Evolutionary conservation across 768 basidiomycete species (phyloP), one percentile per base, ranked within the genome.

Genomic region (Chiua virens): DNA sequence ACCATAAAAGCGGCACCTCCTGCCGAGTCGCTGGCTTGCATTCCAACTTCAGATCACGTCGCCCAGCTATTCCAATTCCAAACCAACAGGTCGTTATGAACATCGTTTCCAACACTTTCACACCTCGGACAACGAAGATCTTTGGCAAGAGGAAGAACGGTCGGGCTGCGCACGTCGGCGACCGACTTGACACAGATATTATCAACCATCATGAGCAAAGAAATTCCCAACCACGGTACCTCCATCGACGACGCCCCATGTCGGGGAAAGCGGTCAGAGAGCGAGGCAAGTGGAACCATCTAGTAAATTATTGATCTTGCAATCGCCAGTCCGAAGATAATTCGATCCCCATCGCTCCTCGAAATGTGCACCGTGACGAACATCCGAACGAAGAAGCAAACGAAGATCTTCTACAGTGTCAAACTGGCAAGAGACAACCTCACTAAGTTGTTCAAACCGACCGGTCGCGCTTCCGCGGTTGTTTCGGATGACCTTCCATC

Each of bases 371-470:
- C 27, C 27, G 27, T 27, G 27, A 36, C 44, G 17, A 30, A 27
- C 17, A 21, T 40, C 22, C 48, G 13, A 36, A 34, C 21, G 2
- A 43, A 45, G 27, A 27, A 27, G 27, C 27, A 27, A 8, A 27
- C 27, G 11, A 40, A 35, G 36, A 38, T 52, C 23, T 23, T 57
- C 18, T 49, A 25, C 21, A 53, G 32, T 37, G 30, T 53, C 20
- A 57, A 27, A 35, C 53, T 34, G 7, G 51, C 41, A 11, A 58
- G 46, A 27, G n/a, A 49, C 17, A 53, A 32, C 17, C 32, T 58
- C 20, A 36, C 36, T 14, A 46, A 46, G 11, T 22, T 46, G 17
- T 49, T 49, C 52, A 56, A 49, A 28, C 28, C 27, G 23, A 27
- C 20, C 20, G 36, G 36, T 22, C 50, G 25, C 14, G 15, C 34